Base-by-base conservation (phyloP, 768 basidiomycete species). In the Guyanaporus albipodus region DNA sequence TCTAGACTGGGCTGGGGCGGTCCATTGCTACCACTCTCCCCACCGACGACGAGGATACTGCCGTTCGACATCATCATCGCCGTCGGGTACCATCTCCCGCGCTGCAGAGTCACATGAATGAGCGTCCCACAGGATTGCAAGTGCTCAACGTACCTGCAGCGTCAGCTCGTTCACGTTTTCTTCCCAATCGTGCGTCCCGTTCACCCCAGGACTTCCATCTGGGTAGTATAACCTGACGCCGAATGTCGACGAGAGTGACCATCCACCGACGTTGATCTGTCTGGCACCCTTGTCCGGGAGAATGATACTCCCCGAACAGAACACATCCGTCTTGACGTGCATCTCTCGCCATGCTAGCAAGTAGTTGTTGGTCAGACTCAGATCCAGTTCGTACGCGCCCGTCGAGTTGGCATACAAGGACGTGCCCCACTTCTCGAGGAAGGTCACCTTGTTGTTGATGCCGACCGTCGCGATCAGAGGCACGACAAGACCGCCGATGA, bases 141-240 rank as follows among this genome's bases (percentile, higher is more conserved):
- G 22, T 3, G 3, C 23, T 18, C 2, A 18, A 60, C 68, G 23
- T 36, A 83, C 83, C 74, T 88, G 87, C 21, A 89, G 71, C 4
- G 65, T 50, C 2, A 90, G 70, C 29, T 74, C 72, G 0, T 74
- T 49, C 29, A 68, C 70, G 50, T 89, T 78, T 61, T 90, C 87
- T 62, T 90, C 76, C 88, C 88, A 91, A 54, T 90, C 84, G 42
- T 80, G 82, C 6, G 85, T 88, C 7, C 80, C 78, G 52, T 85
- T 86, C 26, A 81, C 77, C 2, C 88, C 88, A 4, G 76, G 65
- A 2, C 59, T 66, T 21, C 88, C 87, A 54, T 83, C 74, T 1
- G 88, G 88, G 0, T 79, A 79, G 50, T 86, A 90, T 14, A 91
- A 62, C 24, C 88, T 76, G 22, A 91, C 70, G 34, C 88, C 88